phyloP scores from a whole-genome alignment of 2,329 filamentous ascomycete species.

The Diaporthe caulivora region DNA sequence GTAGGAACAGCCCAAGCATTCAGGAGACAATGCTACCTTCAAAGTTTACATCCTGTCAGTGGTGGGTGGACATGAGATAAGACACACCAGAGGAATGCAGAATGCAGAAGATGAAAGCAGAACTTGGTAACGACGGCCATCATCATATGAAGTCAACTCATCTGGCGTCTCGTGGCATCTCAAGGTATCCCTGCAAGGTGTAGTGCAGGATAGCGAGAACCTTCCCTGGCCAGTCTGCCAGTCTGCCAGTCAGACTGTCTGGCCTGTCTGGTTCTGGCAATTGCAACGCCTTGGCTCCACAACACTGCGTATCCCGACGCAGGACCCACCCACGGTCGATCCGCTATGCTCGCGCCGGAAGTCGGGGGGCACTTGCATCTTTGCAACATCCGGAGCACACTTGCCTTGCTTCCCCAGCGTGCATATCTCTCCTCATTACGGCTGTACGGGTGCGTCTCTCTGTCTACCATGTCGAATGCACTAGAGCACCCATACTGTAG shows the following conservation, averaged over 20 bases:
- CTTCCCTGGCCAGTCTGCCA: not conserved
- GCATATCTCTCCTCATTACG: not conserved
- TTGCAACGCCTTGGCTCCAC: constrained; percentile 13
- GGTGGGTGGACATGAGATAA: not conserved
- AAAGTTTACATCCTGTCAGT: not conserved
- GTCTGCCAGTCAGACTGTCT: too few species aligned
- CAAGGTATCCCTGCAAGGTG: constrained; percentile 9
- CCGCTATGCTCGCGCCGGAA: constrained; percentile 24
- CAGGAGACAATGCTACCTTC: too few species aligned
- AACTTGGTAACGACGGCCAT: not conserved
- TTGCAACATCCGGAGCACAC: constrained; percentile 1
- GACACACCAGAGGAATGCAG: not conserved
- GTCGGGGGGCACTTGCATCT: constrained; percentile 20
- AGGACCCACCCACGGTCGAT: constrained; percentile 22
- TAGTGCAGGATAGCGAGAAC: not conserved
- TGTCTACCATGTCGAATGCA: not conserved
- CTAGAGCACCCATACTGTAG: not conserved
- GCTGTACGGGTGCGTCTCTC: not conserved
- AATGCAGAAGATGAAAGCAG: not conserved
- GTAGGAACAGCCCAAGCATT: not conserved
- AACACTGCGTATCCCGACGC: constrained; percentile 19
- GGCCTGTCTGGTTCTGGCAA: constrained; percentile 15
- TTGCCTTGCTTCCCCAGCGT: not conserved
- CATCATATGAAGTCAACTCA: constrained; percentile 22
- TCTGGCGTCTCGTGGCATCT: constrained; percentile 6